Base-by-base conservation (phyloP, 2,329 filamentous ascomycete species). In the Cladosporium austrohemisphaericum region DNA sequence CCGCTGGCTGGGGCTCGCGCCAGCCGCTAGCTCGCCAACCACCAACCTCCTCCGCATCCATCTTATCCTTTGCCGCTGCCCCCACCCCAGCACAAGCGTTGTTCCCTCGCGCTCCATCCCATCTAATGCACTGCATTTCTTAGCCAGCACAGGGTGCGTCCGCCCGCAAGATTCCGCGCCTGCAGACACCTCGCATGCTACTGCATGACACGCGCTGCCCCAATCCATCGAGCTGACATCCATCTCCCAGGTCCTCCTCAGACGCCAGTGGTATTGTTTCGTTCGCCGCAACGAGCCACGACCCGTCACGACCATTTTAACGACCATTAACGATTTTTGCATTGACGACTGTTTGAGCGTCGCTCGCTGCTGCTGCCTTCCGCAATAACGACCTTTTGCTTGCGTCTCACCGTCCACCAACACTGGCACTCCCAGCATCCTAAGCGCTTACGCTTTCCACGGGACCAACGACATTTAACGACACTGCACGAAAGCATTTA, bases 51-150 rank as follows among this genome's bases (percentile, higher is more conserved):
- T 56, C 57, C 57, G 50, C 55, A 44, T 26, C 40, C 33, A 38
- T 37, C 37, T 49, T 49, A 52, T 48, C 44, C 55, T 59, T 57
- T 55, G 55, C 55, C 49, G 56, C 49, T 56, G 52, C 57, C 53
- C 47, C 57, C 57, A 59, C 57, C 61, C 58, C 55, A 52, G 56
- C 55, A 52, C 60, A 54, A 20, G 46, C 46, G 28, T 49, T 49
- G n/a, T n/a, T 49, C 53, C 49, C 40, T 61, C 49, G 60, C 57
- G 58, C 61, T 59, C 57, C 58, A 58, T 57, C 58, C 55, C 51
- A 53, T 52, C 55, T 58, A 57, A 62, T 65, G 62, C 62, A 65
- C 63, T 63, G 61, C 62, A 63, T 65, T 59, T 57, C 54, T 57
- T 63, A 61, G 56, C 62, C 55, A 55, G 33, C 29, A 61, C 57